These are phyloP conservation scores for Nicotiana tabacum DNA, from an alignment of 257 asterid genomes.

Conservation along the genomic window DNA sequence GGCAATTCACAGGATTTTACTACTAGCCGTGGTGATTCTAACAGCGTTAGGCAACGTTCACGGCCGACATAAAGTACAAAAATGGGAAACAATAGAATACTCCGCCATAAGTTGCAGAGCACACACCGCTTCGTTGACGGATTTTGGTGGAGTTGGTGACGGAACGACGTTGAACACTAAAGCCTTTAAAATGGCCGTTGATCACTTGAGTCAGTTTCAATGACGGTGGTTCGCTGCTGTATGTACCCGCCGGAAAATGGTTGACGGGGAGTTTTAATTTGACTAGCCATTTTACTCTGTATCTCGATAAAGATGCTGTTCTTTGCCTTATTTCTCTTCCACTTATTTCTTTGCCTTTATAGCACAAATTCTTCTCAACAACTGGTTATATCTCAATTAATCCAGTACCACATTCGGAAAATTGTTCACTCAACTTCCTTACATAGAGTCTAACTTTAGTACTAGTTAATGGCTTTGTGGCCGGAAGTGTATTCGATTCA, in stretches of 20 bases:
- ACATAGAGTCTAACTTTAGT: no score
- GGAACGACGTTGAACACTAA: slow-evolving; percentile 68
- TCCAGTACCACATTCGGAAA: no score
- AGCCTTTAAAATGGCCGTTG: slow-evolving; percentile 67
- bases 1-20: slow-evolving; percentile 25
- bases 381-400: no score
- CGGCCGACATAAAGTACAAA: slow-evolving; percentile 24
- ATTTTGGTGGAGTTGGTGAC: slow-evolving; percentile 93
- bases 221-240: slow-evolving; percentile 78
- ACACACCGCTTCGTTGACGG: slow-evolving; percentile 56
- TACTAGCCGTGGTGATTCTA: slow-evolving; percentile 28
- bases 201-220: slow-evolving; percentile 47
- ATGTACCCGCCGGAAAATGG: slow-evolving; percentile 90
- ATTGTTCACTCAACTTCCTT: no score
- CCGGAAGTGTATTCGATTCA: no score
- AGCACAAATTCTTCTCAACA: no score
- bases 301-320: slow-evolving; percentile 61
- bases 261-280: slow-evolving; percentile 84
- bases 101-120: slow-evolving; percentile 51
- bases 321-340: slow-evolving; percentile 24
- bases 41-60: slow-evolving; percentile 22
- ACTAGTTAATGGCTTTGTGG: no score
- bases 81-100: slow-evolving; percentile 36
- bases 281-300: slow-evolving; percentile 86
- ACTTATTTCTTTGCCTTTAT: no score